These are phyloP conservation scores for Ministeria vibrans DNA, from an alignment of 78 protist species.

Conservation along the genomic window DNA sequence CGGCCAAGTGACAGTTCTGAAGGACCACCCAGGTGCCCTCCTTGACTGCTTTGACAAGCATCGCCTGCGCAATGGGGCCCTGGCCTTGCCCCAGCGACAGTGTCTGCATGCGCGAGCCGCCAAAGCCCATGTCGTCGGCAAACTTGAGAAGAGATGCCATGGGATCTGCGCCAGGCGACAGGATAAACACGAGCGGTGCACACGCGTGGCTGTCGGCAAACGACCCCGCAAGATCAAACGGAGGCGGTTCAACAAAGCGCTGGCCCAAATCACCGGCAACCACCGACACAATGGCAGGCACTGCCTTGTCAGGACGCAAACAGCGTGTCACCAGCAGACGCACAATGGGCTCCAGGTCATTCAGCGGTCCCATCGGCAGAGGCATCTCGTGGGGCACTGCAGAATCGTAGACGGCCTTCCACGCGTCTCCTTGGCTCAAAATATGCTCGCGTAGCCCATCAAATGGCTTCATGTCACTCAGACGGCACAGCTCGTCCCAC, in stretches of 20 bases:
- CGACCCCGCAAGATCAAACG: constrained; percentile 23
- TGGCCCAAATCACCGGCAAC: constrained; percentile 42
- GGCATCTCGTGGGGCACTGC: constrained; percentile 55
- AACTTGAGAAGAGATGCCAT: constrained; percentile 46
- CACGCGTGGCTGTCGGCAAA: constrained; percentile 18
- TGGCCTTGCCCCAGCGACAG: constrained; percentile 92
- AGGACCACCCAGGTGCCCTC: constrained; percentile 80
- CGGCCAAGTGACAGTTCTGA: constrained; percentile 83
- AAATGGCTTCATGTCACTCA: constrained; percentile 25
- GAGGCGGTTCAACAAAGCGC: constrained; percentile 16
- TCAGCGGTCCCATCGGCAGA: constrained; percentile 55
- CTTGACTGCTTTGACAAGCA: neutral
- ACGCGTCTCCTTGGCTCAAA: constrained; percentile 20
- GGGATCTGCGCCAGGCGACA: constrained; percentile 83
- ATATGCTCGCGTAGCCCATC: constrained; percentile 43
- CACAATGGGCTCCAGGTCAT: constrained; percentile 36
- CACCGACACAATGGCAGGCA: constrained; percentile 41
- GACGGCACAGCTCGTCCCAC: constrained; percentile 62
- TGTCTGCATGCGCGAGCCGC: neutral
- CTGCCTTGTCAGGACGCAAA: constrained; percentile 63
- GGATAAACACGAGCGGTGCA: constrained; percentile 63
- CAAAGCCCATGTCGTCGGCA: constrained; percentile 34
- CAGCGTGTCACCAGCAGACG: constrained; percentile 66
- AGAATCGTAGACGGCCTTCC: constrained; percentile 65
- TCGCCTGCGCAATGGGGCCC: constrained; percentile 60